Evolutionary conservation across 148 eudicot genomes (phyloP).

Genomic region (Chenopodium album): DNA sequence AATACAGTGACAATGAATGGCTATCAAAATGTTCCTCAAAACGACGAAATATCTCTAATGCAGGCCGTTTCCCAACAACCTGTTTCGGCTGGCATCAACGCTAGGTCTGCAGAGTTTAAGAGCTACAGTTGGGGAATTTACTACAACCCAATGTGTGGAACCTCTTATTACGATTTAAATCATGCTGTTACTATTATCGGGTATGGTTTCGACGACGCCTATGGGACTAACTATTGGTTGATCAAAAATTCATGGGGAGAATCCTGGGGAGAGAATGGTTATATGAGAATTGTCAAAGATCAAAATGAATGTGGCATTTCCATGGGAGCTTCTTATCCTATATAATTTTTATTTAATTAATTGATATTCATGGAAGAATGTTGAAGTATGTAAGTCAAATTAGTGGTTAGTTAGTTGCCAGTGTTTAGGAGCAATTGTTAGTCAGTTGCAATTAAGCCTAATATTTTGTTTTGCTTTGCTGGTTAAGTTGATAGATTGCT

Average conservation of each 20-base stretch:
- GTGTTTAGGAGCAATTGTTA: too few species aligned
- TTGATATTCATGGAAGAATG: too few species aligned
- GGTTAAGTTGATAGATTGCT: too few species aligned
- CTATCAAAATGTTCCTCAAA: conserved; percentile 28
- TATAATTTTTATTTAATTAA: too few species aligned
- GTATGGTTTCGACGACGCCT: conserved; percentile 18
- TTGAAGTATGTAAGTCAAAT: too few species aligned
- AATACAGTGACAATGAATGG: conserved; percentile 11
- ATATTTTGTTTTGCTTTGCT: too few species aligned
- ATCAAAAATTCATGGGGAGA: conserved; percentile 42
- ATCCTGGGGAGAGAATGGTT: conserved; percentile 43
- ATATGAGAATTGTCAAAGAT: conserved; percentile 27
- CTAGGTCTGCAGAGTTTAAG: conserved; percentile 23
- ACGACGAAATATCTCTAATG: conserved; percentile 27
- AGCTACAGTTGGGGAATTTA: conserved; percentile 21
- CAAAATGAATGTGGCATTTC: conserved; percentile 21
- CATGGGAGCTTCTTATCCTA: background rate
- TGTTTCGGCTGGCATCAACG: conserved; percentile 32
- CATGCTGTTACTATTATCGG: conserved; percentile 39
- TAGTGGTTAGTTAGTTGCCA: too few species aligned
- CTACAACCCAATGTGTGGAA: conserved; percentile 31
- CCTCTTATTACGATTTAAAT: background rate
- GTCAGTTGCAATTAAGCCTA: too few species aligned
- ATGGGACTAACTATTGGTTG: conserved; percentile 35
- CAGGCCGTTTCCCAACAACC: conserved; percentile 43